Conservation (phyloP, 1,284 basidiomycete genomes). For the Tilletia caries region DNA sequence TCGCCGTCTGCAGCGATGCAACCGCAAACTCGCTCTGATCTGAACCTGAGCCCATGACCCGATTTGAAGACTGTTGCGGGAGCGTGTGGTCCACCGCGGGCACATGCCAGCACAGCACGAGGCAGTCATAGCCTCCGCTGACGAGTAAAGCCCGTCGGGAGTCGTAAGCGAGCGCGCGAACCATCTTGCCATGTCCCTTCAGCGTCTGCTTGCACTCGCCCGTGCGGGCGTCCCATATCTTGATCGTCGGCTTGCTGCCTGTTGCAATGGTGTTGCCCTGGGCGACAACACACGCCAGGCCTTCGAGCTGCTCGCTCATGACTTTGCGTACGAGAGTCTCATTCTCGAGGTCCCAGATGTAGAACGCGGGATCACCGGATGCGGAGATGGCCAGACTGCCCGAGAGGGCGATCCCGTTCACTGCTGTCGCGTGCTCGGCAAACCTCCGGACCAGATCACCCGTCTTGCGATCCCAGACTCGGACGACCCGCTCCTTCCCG, state of each 20-base stretch:
- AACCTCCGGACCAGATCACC: constrained; percentile 11
- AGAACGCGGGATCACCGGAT: constrained; percentile 36
- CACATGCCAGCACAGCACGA: constrained; percentile 33
- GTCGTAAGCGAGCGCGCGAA: constrained; percentile 33
- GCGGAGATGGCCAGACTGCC: constrained; percentile 31
- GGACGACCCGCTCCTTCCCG: constrained; percentile 36
- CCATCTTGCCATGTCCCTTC: constrained; percentile 30
- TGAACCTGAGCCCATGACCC: too few species aligned
- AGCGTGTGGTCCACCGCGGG: not conserved
- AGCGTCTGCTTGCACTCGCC: constrained; percentile 29
- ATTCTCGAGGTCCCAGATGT: constrained; percentile 32
- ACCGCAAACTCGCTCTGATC: too few species aligned
- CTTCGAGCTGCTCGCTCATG: constrained; percentile 25
- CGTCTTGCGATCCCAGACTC: constrained; percentile 33
- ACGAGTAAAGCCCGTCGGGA: constrained; percentile 24
- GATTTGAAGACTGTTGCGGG: not conserved
- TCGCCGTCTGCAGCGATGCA: too few species aligned
- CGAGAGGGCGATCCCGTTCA: constrained; percentile 32
- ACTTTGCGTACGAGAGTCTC: constrained; percentile 30
- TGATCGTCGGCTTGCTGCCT: constrained; percentile 6
- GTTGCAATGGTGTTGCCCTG: constrained; percentile 27
- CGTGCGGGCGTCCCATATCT: constrained; percentile 26
- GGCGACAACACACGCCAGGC: constrained; percentile 37
- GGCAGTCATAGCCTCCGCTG: constrained; percentile 37
- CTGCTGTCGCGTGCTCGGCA: constrained; percentile 24